These are phyloP conservation scores for Scleromitrula shiraiana DNA, from an alignment of 2,329 filamentous ascomycete species.

Conservation along the genomic window DNA sequence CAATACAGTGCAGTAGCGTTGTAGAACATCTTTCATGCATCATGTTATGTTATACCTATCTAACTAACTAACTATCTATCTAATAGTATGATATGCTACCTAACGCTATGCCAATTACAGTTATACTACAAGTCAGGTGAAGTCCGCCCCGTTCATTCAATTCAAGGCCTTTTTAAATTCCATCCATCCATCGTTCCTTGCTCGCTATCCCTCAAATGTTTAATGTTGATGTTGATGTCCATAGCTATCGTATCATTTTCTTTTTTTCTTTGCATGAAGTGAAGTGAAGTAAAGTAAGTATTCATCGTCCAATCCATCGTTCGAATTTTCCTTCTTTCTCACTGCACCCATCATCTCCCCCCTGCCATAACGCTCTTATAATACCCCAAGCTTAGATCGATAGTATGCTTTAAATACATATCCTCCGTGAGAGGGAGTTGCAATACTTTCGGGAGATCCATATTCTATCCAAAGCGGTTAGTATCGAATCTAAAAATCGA, in stretches of 20 bases:
- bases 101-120: slow-evolving; percentile 20
- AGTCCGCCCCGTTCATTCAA: too few relatives aligned
- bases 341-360: slow-evolving; percentile 20
- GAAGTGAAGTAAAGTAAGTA: too few relatives aligned
- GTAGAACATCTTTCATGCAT: slow-evolving; percentile 10
- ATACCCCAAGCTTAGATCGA: slow-evolving; percentile 60
- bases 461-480: slow-evolving; percentile 29
- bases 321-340: background rate
- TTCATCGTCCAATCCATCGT: background rate
- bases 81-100: slow-evolving; percentile 7
- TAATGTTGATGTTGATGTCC: too few relatives aligned
- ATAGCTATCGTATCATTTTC: slow-evolving; percentile 15
- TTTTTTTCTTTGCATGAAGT: too few relatives aligned
- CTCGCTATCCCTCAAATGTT: slow-evolving; percentile 17
- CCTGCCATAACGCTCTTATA: slow-evolving; percentile 37
- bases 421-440: slow-evolving; percentile 64
- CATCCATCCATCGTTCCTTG: slow-evolving; percentile 20
- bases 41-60: slow-evolving; percentile 7
- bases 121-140: slow-evolving; percentile 14
- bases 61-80: too few relatives aligned
- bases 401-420: slow-evolving; percentile 60
- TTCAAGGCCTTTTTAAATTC: slow-evolving; percentile 12
- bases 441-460: slow-evolving; percentile 42
- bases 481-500: background rate
- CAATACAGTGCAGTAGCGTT: background rate